Base-by-base conservation (phyloP, 2,329 filamentous ascomycete species). In the Trichoderma harzianum region DNA sequence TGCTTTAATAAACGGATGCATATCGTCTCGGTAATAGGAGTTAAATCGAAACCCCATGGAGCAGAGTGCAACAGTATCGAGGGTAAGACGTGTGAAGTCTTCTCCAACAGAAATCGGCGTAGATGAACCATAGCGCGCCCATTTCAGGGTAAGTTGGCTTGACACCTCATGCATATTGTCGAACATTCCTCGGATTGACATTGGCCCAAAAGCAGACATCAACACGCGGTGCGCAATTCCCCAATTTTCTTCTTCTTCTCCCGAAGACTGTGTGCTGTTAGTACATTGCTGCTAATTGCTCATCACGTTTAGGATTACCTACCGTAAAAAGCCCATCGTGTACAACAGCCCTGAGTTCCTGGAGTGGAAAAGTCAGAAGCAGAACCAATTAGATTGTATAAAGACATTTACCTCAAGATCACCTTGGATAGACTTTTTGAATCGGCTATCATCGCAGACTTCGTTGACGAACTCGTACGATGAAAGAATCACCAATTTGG, bases 41-140 rank as follows among this genome's bases (percentile, higher is more conserved):
- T 69, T 69, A 16, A 69, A 69, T 12, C 66, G 66, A 32, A 60
- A 69, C n/a, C 66, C 66, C 21, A 60, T 60, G 2, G 66, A 55
- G 55, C 66, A 69, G 47, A 69, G 66, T 7, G 53, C 66, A n/a
- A 69, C 60, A 16, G 66, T 69, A 43, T 69, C 66, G 24, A 69
- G 60, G 7, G 66, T 61, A 8, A 69, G 53, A 69, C 66, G 66
- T 3, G 66, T 60, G 32, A 69, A 60, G 53, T 69, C 66, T 11
- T 69, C 66, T 12, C 58, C 60, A 18, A 69, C 18, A 5, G 58
- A 32, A 34, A 69, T 69, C 21, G 58, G 53, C 1, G 58, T 55
- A 18, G 58, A 55, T 18, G 66, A 43, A 16, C 66, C 66, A 28
- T 36, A 69, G 6, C 66, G 66, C 28, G 58, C 66, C 66, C 66